Evolutionary conservation across 2,329 filamentous ascomycete genomes (phyloP).

Genomic region (Huntiella abstrusa): DNA sequence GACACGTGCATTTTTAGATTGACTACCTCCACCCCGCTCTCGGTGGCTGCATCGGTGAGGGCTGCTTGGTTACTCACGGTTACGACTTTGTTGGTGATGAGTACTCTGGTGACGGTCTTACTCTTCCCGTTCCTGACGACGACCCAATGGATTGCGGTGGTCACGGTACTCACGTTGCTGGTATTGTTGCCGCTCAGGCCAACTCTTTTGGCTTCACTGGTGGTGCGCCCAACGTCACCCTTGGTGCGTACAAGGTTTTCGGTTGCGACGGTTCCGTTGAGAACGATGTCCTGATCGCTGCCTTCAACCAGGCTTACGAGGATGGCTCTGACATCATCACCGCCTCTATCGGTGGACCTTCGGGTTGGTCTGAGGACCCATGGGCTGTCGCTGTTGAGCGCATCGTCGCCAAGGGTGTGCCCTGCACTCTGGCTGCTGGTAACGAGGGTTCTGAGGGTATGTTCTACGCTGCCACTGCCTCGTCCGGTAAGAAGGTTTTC

Average conservation of each 20-base stretch:
- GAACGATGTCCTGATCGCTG: conserved; percentile 39
- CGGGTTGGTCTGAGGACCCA: conserved; percentile 33
- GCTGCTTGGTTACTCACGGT: conserved; percentile 38
- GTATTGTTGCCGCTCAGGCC: conserved; percentile 40
- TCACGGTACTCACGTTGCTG: conserved; percentile 43
- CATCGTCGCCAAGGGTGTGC: conserved; percentile 34
- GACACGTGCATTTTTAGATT: conserved; percentile 19
- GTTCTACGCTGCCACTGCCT: conserved; percentile 29
- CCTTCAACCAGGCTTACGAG: conserved; percentile 40
- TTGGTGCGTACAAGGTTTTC: conserved; percentile 39
- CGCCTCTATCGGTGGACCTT: conserved; percentile 31
- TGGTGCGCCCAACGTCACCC: conserved; percentile 33
- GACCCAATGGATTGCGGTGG: conserved; percentile 38
- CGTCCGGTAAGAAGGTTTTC: conserved; percentile 27
- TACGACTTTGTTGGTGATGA: conserved; percentile 38
- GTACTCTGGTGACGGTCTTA: conserved; percentile 20
- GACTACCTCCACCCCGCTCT: conserved; percentile 46
- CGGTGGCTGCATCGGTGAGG: conserved; percentile 42
- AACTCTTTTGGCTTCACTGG: conserved; percentile 30
- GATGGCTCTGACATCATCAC: conserved; percentile 39
- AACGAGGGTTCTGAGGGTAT: conserved; percentile 28
- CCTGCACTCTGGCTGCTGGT: conserved; percentile 33
- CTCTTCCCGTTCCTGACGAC: conserved; percentile 22
- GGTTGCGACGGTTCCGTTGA: conserved; percentile 31
- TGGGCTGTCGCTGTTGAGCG: conserved; percentile 31